These are phyloP conservation scores for Afroboletus lepidellus DNA, from an alignment of 1,284 basidiomycete species.

Conservation along the genomic window DNA sequence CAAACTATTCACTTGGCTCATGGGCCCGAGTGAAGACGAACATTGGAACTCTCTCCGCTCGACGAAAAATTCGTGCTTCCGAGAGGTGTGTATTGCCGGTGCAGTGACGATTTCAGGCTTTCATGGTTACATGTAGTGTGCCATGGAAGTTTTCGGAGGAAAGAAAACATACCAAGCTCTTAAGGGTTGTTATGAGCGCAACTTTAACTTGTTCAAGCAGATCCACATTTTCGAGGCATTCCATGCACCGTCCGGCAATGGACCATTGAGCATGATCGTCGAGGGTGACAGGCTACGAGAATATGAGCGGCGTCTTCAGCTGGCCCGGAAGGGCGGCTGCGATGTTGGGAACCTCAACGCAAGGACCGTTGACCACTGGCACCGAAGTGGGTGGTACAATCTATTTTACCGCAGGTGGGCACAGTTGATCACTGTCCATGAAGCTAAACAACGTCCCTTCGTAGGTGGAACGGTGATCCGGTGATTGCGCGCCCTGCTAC, in stretches of 20 bases:
- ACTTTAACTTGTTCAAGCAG: conserved; percentile 76
- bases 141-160: conserved; percentile 60
- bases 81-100: conserved; percentile 50
- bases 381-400: conserved; percentile 67
- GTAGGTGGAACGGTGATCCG: conserved; percentile 63
- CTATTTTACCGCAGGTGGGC: conserved; percentile 61
- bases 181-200: conserved; percentile 78
- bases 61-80: conserved; percentile 74
- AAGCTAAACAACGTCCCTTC: conserved; percentile 4
- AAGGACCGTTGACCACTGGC: conserved; percentile 73
- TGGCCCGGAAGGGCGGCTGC: conserved; percentile 57
- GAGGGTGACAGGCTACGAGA: conserved; percentile 63
- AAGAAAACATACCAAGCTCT: conserved; percentile 78
- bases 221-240: conserved; percentile 66
- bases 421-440: background rate
- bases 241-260: conserved; percentile 41
- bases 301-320: conserved; percentile 61
- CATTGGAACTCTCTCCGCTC: conserved; percentile 71
- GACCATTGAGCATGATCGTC: conserved; percentile 40
- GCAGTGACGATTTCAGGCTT: background rate
- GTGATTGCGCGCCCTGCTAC: conserved; percentile 47
- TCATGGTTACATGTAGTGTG: conserved; percentile 47
- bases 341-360: conserved; percentile 70
- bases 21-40: conserved; percentile 65
- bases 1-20: conserved; percentile 69